Percentiles rank a stretch among this genome's conserved stretches.
Conservation (phyloP, 352 stramenopile species). For the Peronospora tabacina region DNA sequence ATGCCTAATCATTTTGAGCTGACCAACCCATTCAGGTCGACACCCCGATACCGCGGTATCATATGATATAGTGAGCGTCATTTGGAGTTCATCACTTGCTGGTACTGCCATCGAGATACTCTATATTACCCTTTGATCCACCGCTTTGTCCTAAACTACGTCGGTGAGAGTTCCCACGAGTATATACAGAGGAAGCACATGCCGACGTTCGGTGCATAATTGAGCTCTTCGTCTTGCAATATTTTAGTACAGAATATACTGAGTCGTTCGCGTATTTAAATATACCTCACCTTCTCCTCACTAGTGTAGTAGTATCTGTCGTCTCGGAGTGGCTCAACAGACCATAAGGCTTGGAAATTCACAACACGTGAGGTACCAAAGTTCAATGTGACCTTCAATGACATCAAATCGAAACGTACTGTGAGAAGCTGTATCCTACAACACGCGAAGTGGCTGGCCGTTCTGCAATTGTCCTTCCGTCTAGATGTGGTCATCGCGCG, state of each 20-base stretch:
- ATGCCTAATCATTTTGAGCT: slow-evolving; percentile 20
- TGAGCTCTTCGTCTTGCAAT: slow-evolving; percentile 11
- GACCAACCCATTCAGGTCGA: slow-evolving; percentile 49
- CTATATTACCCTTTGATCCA: slow-evolving; percentile 6
- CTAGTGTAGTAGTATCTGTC: slow-evolving; percentile 7
- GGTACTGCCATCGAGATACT: slow-evolving; percentile 14
- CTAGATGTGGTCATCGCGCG: slow-evolving; percentile 43
- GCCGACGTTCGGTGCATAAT: slow-evolving; percentile 12
- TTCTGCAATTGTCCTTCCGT: slow-evolving; percentile 46
- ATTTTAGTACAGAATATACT: too few species aligned
- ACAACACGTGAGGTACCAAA: slow-evolving; percentile 72
- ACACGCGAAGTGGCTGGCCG: slow-evolving; percentile 46
- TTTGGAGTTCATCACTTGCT: slow-evolving; percentile 44
- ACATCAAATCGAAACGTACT: slow-evolving; percentile 50
- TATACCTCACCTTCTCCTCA: too few species aligned
- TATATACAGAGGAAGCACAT: slow-evolving; percentile 54
- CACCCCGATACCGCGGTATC: slow-evolving; percentile 63
- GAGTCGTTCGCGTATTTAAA: too few species aligned
- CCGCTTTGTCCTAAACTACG: slow-evolving; percentile 32
- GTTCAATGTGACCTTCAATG: slow-evolving; percentile 40
- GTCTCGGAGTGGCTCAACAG: slow-evolving; percentile 11
- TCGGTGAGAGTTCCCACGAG: slow-evolving; percentile 39
- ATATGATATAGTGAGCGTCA: slow-evolving; percentile 74
- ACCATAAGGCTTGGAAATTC: slow-evolving; percentile 36
- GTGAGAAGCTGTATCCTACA: slow-evolving; percentile 44